Conservation (phyloP, 192 early-diverging fungal species). For the Umbelopsis sp. region DNA sequence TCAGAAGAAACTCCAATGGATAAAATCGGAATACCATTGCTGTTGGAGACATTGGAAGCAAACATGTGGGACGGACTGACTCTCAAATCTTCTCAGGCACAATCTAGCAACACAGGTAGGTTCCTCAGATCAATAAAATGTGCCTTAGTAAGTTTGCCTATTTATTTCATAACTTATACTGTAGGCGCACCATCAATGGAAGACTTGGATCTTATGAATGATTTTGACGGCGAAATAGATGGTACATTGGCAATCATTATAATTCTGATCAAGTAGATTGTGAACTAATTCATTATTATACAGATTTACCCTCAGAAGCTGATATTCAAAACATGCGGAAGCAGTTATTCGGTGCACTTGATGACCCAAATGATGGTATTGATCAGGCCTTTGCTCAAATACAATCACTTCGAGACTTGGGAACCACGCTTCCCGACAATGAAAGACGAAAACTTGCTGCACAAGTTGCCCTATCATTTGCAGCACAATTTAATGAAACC, state of each 20-base stretch:
- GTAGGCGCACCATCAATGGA: neutral
- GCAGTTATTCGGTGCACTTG: slow-evolving; percentile 50
- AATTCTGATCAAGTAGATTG: neutral
- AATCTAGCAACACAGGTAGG: neutral
- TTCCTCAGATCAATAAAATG: neutral
- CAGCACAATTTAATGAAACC: slow-evolving; percentile 28
- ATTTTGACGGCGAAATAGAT: slow-evolving; percentile 23
- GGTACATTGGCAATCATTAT: neutral
- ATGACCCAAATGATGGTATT: slow-evolving; percentile 53
- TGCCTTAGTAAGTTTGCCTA: neutral
- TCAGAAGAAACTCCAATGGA: slow-evolving; percentile 13
- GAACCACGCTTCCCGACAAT: slow-evolving; percentile 53
- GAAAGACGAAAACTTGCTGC: slow-evolving; percentile 59
- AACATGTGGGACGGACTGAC: slow-evolving; percentile 70
- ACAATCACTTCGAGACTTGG: slow-evolving; percentile 53
- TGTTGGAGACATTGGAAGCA: slow-evolving; percentile 62
- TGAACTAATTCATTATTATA: neutral
- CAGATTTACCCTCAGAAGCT: slow-evolving; percentile 37
- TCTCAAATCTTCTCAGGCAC: slow-evolving; percentile 30
- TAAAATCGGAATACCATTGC: slow-evolving; percentile 55
- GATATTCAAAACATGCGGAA: slow-evolving; percentile 48
- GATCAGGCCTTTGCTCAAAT: slow-evolving; percentile 51
- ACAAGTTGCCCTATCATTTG: slow-evolving; percentile 59
- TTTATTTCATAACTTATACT: neutral
- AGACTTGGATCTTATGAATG: slow-evolving; percentile 12